phyloP scores from a whole-genome alignment of 2,329 filamentous ascomycete genomes.

The Colletotrichum noveboracense region DNA sequence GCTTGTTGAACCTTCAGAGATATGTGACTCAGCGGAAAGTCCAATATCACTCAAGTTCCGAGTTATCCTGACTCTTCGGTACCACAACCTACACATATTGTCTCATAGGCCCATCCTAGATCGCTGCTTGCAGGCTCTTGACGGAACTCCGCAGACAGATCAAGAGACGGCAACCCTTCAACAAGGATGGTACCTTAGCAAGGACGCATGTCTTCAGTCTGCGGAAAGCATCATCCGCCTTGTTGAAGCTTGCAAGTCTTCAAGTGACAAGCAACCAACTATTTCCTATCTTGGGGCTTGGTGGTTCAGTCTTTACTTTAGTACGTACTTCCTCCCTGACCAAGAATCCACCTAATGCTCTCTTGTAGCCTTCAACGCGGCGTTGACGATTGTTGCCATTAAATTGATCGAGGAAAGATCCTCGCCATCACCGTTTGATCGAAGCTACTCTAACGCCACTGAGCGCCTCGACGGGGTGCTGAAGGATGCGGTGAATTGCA shows the following conservation, averaged over 20 bases:
- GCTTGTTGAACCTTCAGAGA: constrained; percentile 27
- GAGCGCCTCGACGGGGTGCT: neutral
- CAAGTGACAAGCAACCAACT: neutral
- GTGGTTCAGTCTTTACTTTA: constrained; percentile 37
- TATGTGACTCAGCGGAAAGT: constrained; percentile 23
- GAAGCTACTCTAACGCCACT: neutral
- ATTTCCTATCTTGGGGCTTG: constrained; percentile 31
- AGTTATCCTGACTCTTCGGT: constrained; percentile 41
- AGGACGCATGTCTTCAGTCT: constrained; percentile 25
- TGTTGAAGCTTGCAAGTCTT: constrained; percentile 22
- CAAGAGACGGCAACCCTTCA: constrained; percentile 21
- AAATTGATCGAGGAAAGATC: constrained; percentile 5
- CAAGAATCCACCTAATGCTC: neutral
- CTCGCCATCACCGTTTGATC: neutral
- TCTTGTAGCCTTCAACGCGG: constrained; percentile 10
- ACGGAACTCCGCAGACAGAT: neutral
- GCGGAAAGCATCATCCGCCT: constrained; percentile 28
- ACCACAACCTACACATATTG: constrained; percentile 36
- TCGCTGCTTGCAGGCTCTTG: constrained; percentile 21
- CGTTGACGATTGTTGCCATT: constrained; percentile 1
- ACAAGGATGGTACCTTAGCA: constrained; percentile 26
- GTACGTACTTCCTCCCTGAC: constrained; percentile 20
- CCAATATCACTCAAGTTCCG: constrained; percentile 35
- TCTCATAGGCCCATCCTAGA: constrained; percentile 34
- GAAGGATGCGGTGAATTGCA: neutral